These are phyloP conservation scores for Seiridium cupressi DNA, from an alignment of 2,329 filamentous ascomycete genomes.

Conservation along the genomic window DNA sequence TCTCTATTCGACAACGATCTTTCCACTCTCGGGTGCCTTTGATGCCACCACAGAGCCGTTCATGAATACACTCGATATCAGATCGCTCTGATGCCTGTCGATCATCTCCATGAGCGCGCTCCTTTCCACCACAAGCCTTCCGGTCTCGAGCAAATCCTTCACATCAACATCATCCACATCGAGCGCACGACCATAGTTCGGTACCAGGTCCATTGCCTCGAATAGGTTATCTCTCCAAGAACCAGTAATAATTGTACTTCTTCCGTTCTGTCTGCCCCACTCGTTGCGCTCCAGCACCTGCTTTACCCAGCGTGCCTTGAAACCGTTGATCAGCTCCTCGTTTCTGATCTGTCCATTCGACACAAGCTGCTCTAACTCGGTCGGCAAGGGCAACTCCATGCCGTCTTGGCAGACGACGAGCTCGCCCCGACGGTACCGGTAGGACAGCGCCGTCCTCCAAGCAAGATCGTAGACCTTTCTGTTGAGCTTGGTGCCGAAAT, in stretches of 20 bases:
- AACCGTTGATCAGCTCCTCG: conserved; percentile 51
- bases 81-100: conserved; percentile 67
- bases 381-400: conserved; percentile 62
- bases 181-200: conserved; percentile 67
- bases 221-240: conserved; percentile 61
- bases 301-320: conserved; percentile 60
- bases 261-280: conserved; percentile 65
- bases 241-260: conserved; percentile 73
- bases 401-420: conserved; percentile 80
- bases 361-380: conserved; percentile 44
- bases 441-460: conserved; percentile 90
- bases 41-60: conserved; percentile 28
- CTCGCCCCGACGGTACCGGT: conserved; percentile 85
- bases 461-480: conserved; percentile 93
- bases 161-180: conserved; percentile 83
- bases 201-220: conserved; percentile 61
- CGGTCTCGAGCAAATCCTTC: conserved; percentile 86
- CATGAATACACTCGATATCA: conserved; percentile 47
- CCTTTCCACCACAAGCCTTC: conserved; percentile 84
- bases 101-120: conserved; percentile 75
- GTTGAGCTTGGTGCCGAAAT: conserved; percentile 82
- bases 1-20: conserved; percentile 26
- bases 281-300: conserved; percentile 69
- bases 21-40: conserved; percentile 18
- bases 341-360: conserved; percentile 34